These are phyloP conservation scores for Phialophora macrospora DNA, from an alignment of 2,329 filamentous ascomycete genomes.

Conservation along the genomic window DNA sequence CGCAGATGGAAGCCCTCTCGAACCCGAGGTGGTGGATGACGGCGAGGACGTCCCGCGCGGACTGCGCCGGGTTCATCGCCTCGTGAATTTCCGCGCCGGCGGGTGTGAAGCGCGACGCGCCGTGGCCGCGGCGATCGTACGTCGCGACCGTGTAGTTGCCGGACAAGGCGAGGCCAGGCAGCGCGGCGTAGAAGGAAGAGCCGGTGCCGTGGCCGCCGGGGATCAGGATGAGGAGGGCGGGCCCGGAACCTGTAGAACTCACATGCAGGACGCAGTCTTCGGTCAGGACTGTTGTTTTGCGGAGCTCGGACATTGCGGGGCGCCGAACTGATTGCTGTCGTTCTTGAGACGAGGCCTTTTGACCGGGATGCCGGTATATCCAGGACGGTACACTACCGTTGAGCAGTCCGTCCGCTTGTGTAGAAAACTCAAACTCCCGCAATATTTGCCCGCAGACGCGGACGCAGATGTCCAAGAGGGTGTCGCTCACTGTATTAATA, in stretches of 20 bases:
- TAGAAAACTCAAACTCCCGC: too few species aligned
- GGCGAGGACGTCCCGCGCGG: conserved; percentile 12
- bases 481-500: too few species aligned
- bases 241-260: neutral
- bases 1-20: conserved; percentile 6
- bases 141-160: conserved; percentile 11
- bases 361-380: too few species aligned
- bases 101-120: neutral
- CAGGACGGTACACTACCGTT: too few species aligned
- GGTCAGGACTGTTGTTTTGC: neutral
- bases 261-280: conserved; percentile 1
- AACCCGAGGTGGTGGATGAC: conserved; percentile 14
- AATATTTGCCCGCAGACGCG: too few species aligned
- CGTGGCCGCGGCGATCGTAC: conserved; percentile 14
- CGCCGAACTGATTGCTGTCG: neutral
- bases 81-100: neutral
- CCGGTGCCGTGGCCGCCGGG: neutral
- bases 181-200: neutral
- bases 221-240: neutral
- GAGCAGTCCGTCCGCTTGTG: too few species aligned
- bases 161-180: neutral
- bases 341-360: too few species aligned
- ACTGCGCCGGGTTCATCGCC: conserved; percentile 7
- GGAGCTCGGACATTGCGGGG: neutral
- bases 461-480: too few species aligned